Evolutionary conservation across 2,329 filamentous ascomycete species (phyloP), one percentile per base, ranked within the genome.

Genomic region (Calonectria fujianensis): DNA sequence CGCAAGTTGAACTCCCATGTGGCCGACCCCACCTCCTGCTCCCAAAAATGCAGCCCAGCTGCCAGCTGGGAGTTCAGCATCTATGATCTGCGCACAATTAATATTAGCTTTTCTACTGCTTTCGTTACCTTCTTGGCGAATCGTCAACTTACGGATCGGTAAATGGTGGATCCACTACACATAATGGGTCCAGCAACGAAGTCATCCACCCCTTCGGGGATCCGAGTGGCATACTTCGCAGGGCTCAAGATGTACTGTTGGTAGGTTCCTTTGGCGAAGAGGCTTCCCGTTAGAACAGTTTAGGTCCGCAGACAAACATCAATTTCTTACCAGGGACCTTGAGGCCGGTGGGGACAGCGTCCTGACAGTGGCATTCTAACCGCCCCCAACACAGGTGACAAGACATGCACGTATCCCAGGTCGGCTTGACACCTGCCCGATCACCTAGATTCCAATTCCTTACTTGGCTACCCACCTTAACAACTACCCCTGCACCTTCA

Each of bases 401-500:
- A 13, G 27, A 31, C 31, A 64, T 29, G 41, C 61, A 65, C 27
- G 39, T 20, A 32, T 41, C 29, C 37, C 37, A 48, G 7, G 39
- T 48, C 7, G 61, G 61, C 14, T 65, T 65, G 8, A 65, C 31
- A 1, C 61, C 61, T 11, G 39, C 61, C 6, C 69, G 69, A 24
- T 64, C 57, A 2, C 69, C 69, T 4, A 54, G 18, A 41, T 70
- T 52, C 54, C 54, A 70, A 24, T 65, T 37, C 13, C 39, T 31
- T 6, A 48, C 37, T n/a, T 51, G 29, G 4, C 18, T 29, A 10
- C 69, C 69, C 8, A 70, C n/a, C 35, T 52, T 37, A 7, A 65
- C 69, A 4, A 70, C 69, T n/a, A 63, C 29, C 3, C 69, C 69
- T 7, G 69, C 69, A 31, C 69, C 69, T 37, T 70, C 69, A 11